Base-by-base conservation (phyloP, 2,329 filamentous ascomycete species). In the Pseudovirgaria hyperparasitica region DNA sequence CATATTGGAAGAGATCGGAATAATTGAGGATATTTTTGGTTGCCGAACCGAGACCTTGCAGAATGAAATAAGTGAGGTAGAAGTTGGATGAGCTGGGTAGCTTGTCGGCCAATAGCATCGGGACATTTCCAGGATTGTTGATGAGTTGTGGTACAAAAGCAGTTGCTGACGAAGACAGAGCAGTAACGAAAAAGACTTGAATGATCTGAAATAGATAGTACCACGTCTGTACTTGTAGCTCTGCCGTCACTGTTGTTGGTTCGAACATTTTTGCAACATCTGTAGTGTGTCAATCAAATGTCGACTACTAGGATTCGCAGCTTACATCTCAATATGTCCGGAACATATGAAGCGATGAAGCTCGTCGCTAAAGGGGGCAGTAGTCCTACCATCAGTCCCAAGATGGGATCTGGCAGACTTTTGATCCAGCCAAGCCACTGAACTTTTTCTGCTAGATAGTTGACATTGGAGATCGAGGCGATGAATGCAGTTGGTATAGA, bases 161-260 rank as follows among this genome's bases (percentile, higher is more conserved):
- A 3, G 82, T 72, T 7, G 86, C 86, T 2, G 84, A 76, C 10
- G 84, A 87, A 2, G 81, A 70, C 16, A 96, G 39, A 0, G 87
- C 93, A 0, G 82, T 76, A 25, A 96, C 72, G 31, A 96, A 59
- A 59, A 96, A 96, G 23, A 93, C 82, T 49, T 96, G 86, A 12
- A 94, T 66, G 22, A 96, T 73, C 52, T 90, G 82, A 59, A 92
- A 92, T 23, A 70, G 72, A 45, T 93, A 98, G 63, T 92, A 96
- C 40, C 74, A 80, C 45, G 86, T 90, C 48, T 96, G 84, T 0
- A 82, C 85, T 32, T 84, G 85, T 6, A 96, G 62, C 52, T 98
- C 90, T 10, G 92, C 75, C 8, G 78, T 69, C 2, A 84, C 77
- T 5, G 72, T 54, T 1, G 82, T 90, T 2, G 85, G 82, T 35